Percentiles rank a stretch among this genome's conserved stretches.
Conservation (phyloP, 352 stramenopile species). For the Phytopythium aichiense region DNA sequence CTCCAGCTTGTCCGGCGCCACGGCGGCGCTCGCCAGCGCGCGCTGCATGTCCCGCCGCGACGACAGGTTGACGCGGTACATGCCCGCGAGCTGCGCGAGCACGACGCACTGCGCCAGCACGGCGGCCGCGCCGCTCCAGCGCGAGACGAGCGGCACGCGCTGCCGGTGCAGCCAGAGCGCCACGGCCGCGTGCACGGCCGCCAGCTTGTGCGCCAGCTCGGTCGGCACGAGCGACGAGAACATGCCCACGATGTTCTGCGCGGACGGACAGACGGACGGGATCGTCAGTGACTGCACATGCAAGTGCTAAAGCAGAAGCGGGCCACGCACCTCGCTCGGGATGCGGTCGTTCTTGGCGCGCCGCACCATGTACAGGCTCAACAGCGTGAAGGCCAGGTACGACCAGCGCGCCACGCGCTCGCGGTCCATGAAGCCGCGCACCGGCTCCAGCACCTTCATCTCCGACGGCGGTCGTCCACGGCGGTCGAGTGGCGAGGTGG, state of each 20-base stretch:
- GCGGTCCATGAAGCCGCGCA: constrained; percentile 16
- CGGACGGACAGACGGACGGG: constrained; percentile 2
- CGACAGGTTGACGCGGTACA: constrained; percentile 38
- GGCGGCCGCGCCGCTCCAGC: constrained; percentile 42
- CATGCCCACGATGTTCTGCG: constrained; percentile 43
- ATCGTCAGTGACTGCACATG: no score
- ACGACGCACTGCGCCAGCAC: constrained; percentile 42
- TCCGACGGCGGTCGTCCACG: not conserved
- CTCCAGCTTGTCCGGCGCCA: constrained; percentile 23
- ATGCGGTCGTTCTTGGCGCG: constrained; percentile 41
- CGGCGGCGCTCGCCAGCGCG: constrained; percentile 27
- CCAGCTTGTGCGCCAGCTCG: constrained; percentile 49
- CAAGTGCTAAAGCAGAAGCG: not conserved
- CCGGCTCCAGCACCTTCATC: constrained; percentile 27
- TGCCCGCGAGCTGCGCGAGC: constrained; percentile 32
- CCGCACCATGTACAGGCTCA: constrained; percentile 34
- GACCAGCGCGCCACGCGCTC: constrained; percentile 34
- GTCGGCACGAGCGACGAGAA: constrained; percentile 34
- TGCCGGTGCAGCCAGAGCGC: constrained; percentile 33
- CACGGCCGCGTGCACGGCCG: constrained; percentile 34
- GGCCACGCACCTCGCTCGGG: constrained; percentile 24
- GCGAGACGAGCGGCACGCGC: constrained; percentile 43
- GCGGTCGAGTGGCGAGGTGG: not conserved
- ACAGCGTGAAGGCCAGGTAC: constrained; percentile 35
- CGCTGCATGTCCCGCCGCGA: constrained; percentile 38